Evolutionary conservation across 1,284 basidiomycete genomes (phyloP).

Genomic region (Macrocystidia cucumis): DNA sequence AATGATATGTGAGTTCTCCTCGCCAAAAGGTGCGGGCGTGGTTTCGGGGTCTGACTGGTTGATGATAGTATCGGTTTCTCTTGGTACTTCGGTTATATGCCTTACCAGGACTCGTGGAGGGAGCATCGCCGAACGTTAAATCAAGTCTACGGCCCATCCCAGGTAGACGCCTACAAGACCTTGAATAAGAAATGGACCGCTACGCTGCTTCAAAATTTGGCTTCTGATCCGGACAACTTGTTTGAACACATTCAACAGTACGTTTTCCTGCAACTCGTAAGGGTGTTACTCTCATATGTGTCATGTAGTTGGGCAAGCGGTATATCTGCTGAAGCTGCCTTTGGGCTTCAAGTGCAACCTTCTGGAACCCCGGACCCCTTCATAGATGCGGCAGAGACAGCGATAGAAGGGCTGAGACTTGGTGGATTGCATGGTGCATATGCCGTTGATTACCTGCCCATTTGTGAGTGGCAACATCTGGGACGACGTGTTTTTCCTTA

Average conservation of each 20-base stretch:
- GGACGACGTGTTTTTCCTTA: too few relatives aligned
- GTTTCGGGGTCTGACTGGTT: too few relatives aligned
- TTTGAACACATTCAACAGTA: slow-evolving; percentile 29
- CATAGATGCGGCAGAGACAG: slow-evolving; percentile 13
- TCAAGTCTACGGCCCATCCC: slow-evolving; percentile 10
- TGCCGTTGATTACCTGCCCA: slow-evolving; percentile 4
- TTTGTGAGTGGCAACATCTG: background rate
- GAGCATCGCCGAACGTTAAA: slow-evolving; percentile 28
- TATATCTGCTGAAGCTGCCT: slow-evolving; percentile 10
- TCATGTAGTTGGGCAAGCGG: background rate
- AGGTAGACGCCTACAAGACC: slow-evolving; percentile 6
- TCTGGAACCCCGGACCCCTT: slow-evolving; percentile 18
- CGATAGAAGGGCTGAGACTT: slow-evolving; percentile 13
- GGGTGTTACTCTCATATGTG: too few relatives aligned
- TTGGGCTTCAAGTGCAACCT: slow-evolving; percentile 15
- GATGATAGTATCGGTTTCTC: slow-evolving; percentile 27
- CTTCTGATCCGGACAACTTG: slow-evolving; percentile 22
- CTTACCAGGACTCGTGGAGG: slow-evolving; percentile 28
- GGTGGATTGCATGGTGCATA: slow-evolving; percentile 15
- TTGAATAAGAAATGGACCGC: slow-evolving; percentile 23
- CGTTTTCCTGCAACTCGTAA: slow-evolving; percentile 12
- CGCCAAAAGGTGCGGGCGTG: too few relatives aligned
- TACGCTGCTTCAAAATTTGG: slow-evolving; percentile 21
- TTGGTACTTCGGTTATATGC: slow-evolving; percentile 32
- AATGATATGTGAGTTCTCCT: slow-evolving; percentile 16